These are phyloP conservation scores for Fusarium humuli DNA, from an alignment of 2,329 filamentous ascomycete species.

Conservation along the genomic window DNA sequence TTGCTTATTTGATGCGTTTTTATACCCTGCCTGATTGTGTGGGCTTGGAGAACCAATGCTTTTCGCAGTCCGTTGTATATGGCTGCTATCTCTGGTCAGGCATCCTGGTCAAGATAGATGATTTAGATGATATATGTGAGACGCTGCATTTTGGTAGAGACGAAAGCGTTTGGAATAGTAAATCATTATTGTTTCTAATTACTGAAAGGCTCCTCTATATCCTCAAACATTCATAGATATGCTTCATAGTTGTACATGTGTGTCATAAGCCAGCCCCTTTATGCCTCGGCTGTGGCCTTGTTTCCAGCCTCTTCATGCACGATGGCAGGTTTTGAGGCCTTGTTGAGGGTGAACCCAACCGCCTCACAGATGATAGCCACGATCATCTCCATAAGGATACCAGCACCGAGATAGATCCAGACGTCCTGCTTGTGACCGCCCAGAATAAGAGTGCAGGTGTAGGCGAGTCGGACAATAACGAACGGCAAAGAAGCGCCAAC, in stretches of 20 bases:
- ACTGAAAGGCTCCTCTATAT: slow-evolving; percentile 2
- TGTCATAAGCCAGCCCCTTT: neutral
- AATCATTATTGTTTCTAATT: slow-evolving; percentile 15
- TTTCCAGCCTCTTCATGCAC: slow-evolving; percentile 14
- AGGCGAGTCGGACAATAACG: slow-evolving; percentile 49
- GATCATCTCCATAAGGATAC: slow-evolving; percentile 51
- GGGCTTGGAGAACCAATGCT: slow-evolving; percentile 10
- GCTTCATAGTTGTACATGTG: neutral
- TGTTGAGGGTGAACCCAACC: slow-evolving; percentile 49
- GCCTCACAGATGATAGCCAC: slow-evolving; percentile 48
- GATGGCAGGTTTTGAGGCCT: slow-evolving; percentile 23
- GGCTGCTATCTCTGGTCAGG: neutral
- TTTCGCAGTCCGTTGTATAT: neutral
- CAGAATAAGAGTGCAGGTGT: slow-evolving; percentile 48
- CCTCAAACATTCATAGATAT: neutral
- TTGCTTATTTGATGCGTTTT: slow-evolving; percentile 16
- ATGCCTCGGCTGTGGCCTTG: slow-evolving; percentile 5
- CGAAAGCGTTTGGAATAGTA: slow-evolving; percentile 27
- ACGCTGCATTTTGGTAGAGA: slow-evolving; percentile 1
- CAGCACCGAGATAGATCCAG: slow-evolving; percentile 50
- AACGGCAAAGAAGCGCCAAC: slow-evolving; percentile 52
- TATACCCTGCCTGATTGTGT: slow-evolving; percentile 15
- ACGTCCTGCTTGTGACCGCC: slow-evolving; percentile 42
- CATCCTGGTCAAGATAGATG: slow-evolving; percentile 11
- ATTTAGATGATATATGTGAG: slow-evolving; percentile 20